Conservation (phyloP, 78 protist species). For the Dictyostelium discoideum region DNA sequence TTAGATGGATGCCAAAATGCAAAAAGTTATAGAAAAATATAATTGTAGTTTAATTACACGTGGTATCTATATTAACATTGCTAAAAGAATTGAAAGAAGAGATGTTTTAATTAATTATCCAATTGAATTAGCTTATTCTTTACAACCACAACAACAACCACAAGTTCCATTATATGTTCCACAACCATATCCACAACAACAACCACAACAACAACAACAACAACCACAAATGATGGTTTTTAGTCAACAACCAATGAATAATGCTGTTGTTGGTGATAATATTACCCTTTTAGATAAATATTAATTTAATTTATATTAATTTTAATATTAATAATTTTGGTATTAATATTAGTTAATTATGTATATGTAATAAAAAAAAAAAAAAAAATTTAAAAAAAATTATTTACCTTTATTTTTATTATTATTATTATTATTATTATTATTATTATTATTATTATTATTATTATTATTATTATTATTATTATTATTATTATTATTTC, state of each 20-base stretch:
- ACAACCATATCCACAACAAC: neutral
- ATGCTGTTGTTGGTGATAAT: neutral
- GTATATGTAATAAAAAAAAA: neutral
- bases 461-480: no score
- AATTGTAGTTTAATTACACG: neutral
- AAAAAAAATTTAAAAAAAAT: no score
- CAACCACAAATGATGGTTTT: neutral
- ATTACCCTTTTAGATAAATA: neutral
- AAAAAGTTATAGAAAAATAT: neutral
- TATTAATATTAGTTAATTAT: neutral
- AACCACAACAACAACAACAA: neutral
- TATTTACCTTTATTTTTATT: no score
- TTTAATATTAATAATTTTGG: no score
- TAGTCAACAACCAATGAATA: neutral
- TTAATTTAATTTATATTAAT: neutral
- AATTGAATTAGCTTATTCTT: neutral
- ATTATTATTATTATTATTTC: no score
- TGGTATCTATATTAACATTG: neutral
- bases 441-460: no score
- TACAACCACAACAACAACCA: neutral
- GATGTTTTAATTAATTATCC: neutral
- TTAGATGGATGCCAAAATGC: neutral
- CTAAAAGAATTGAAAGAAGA: conserved; percentile 1
- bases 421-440: no score
- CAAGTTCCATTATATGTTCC: neutral